Percentiles rank a stretch among this genome's conserved stretches.
Conservation (phyloP, 129 eudicot genomes). For the Flaveria trinervia region DNA sequence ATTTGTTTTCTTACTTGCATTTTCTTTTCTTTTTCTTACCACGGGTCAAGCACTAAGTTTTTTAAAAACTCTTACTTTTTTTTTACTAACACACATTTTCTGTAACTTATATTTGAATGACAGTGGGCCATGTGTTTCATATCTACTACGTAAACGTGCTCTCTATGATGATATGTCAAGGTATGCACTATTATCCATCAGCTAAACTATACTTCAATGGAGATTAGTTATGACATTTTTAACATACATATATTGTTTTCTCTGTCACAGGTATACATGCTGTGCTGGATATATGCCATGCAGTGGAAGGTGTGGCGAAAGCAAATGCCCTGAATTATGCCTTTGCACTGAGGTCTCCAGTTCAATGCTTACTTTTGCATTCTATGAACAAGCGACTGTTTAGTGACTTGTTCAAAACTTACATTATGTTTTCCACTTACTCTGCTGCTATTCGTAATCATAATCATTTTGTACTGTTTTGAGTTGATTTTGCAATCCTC, state of each 20-base stretch:
- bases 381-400: background rate
- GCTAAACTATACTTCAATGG: background rate
- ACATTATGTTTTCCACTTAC: background rate
- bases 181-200: constrained; percentile 32
- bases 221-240: background rate
- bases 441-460: background rate
- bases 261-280: constrained; percentile 67
- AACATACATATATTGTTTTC: background rate
- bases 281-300: constrained; percentile 99
- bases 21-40: background rate
- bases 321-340: constrained; percentile 90
- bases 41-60: background rate
- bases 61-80: background rate
- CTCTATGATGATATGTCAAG: constrained; percentile 97
- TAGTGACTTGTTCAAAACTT: background rate
- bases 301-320: constrained; percentile 99
- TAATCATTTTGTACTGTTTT: constrained; percentile 5
- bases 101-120: constrained; percentile 23
- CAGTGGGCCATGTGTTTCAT: constrained; percentile 93
- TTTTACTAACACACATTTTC: constrained; percentile 12
- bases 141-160: constrained; percentile 92
- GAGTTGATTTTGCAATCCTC: constrained; percentile 27
- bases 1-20: background rate
- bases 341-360: constrained; percentile 89
- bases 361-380: background rate